These are phyloP conservation scores for Ceratocystis variospora DNA, from an alignment of 2,329 filamentous ascomycete genomes.

Conservation along the genomic window DNA sequence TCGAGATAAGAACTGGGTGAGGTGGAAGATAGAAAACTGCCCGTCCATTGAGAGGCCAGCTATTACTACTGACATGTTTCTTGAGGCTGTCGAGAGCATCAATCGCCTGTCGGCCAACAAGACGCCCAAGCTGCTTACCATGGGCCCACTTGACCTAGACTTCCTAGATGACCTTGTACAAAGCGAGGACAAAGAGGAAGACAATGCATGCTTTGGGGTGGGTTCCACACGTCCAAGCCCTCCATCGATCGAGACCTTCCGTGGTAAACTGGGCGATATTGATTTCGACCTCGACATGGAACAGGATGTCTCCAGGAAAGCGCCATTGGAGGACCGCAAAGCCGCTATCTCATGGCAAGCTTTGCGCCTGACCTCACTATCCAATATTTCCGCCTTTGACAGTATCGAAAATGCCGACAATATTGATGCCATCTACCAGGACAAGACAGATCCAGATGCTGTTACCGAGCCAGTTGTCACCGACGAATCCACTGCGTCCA, in stretches of 20 bases:
- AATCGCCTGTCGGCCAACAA: slow-evolving; percentile 56
- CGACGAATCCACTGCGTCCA: slow-evolving; percentile 15
- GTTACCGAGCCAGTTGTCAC: neutral
- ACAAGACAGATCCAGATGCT: slow-evolving; percentile 20
- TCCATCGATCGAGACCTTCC: slow-evolving; percentile 35
- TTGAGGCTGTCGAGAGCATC: slow-evolving; percentile 52
- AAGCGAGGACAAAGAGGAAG: slow-evolving; percentile 35
- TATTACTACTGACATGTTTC: slow-evolving; percentile 54
- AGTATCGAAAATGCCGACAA: slow-evolving; percentile 75
- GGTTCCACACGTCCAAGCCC: neutral
- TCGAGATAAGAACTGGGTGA: slow-evolving; percentile 95
- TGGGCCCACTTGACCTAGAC: slow-evolving; percentile 60
- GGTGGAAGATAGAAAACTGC: slow-evolving; percentile 94
- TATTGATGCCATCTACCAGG: slow-evolving; percentile 42
- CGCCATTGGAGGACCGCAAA: slow-evolving; percentile 51
- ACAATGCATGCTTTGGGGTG: neutral
- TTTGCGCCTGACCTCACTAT: slow-evolving; percentile 62
- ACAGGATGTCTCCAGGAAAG: slow-evolving; percentile 44
- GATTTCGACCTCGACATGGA: slow-evolving; percentile 82
- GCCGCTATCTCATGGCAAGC: slow-evolving; percentile 85
- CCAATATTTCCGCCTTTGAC: slow-evolving; percentile 65
- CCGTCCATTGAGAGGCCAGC: slow-evolving; percentile 68
- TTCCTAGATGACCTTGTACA: slow-evolving; percentile 51
- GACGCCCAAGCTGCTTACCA: slow-evolving; percentile 51
- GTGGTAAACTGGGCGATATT: slow-evolving; percentile 59